These are phyloP conservation scores for Amanita rimosa DNA, from an alignment of 768 basidiomycete genomes.

Conservation along the genomic window DNA sequence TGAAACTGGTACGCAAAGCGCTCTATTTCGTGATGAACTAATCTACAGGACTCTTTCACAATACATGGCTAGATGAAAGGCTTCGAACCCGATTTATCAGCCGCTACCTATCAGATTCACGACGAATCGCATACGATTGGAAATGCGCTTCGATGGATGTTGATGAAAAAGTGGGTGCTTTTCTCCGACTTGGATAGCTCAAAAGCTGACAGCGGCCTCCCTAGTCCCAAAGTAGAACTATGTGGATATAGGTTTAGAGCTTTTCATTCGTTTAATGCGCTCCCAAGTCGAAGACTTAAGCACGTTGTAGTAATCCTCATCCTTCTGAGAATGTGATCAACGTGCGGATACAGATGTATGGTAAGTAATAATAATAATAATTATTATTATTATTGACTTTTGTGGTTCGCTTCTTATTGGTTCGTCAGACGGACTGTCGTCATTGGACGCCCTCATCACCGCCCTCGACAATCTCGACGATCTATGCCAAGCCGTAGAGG, in stretches of 20 bases:
- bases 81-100: constrained; percentile 69
- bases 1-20: constrained; percentile 2
- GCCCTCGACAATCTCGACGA: constrained; percentile 73
- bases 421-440: constrained; percentile 73
- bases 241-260: constrained; percentile 90
- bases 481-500: constrained; percentile 61
- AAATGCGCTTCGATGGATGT: constrained; percentile 92
- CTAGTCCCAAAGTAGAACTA: constrained; percentile 92
- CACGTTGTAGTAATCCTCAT: constrained; percentile 65
- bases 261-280: constrained; percentile 1
- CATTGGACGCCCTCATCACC: constrained; percentile 64
- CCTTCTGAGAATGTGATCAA: constrained; percentile 96
- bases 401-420: background rate
- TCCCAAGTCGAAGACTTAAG: constrained; percentile 1
- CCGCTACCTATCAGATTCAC: constrained; percentile 84
- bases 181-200: background rate
- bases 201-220: constrained; percentile 6
- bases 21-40: background rate
- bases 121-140: constrained; percentile 97
- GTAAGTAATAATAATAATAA: constrained; percentile 41
- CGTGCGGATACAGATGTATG: constrained; percentile 99
- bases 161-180: constrained; percentile 90
- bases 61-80: constrained; percentile 59
- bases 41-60: background rate
- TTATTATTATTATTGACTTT: too few relatives aligned